Evolutionary conservation across 129 eudicot species (phyloP), one percentile per base, ranked within the genome.

Genomic region (Saposhnikovia divaricata): DNA sequence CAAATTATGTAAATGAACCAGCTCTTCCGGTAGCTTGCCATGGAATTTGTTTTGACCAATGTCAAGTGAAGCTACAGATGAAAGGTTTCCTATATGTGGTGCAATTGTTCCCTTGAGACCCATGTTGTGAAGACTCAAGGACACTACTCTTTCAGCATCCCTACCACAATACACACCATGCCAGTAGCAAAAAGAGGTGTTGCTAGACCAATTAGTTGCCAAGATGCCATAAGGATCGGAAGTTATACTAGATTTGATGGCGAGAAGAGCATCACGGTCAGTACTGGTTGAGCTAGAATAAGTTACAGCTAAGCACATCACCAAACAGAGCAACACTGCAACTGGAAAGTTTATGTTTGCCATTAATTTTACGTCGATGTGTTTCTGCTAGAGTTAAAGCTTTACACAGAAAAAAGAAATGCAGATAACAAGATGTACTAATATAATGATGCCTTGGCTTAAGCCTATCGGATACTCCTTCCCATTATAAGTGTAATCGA

Each of bases 11-110:
- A 81, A 40, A 2, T 45, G 9, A 25, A 70, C 78, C 31, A 81
- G 23, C 66, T 82, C 84, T 15, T 65, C 23, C 4, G 84, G 84
- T 19, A 82, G 19, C 6, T 14, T 31, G 15, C 84, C 84, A n/a
- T 77, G 39, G 57, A 82, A 77, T 6, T 4, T 23, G 57, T 82
- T 82, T 69, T 42, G 15, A n/a, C 76, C 50, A 44, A 82, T 9
- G 31, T 69, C 48, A 5, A 82, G 73, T n/a, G 80, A 76, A 66
- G 7, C 43, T 10, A 82, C 72, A 43, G 66, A 76, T 14, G 84
- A 76, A 14, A 82, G 77, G 51, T 76, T 82, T 23, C 80, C 80
- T 3, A 82, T 18, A 2, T 76, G 27, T 18, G 84, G 80, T 4
- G 84, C 68, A 21, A 81, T 7, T 14, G 84, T 42, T 12, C 84